phyloP scores from a whole-genome alignment of 306 rosid species.

The Sphenostylis stenocarpa region DNA sequence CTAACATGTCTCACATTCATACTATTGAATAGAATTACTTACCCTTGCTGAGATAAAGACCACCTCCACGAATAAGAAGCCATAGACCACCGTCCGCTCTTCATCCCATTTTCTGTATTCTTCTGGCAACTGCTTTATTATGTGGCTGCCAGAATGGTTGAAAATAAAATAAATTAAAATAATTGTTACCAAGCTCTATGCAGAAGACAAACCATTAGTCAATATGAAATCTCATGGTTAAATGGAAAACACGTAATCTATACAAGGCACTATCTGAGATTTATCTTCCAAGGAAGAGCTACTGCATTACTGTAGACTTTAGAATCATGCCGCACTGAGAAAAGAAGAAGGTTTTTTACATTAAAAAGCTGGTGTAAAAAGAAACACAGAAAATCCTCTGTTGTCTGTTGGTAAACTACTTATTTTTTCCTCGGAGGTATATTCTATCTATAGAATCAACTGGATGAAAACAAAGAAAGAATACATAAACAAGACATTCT shows the following conservation, averaged over 20 bases:
- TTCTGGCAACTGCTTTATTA: constrained; percentile 91
- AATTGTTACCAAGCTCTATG: neutral
- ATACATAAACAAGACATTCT: neutral
- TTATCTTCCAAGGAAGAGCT: neutral
- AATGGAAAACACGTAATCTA: constrained; percentile 22
- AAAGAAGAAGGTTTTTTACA: constrained; percentile 4
- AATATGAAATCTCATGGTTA: constrained; percentile 7
- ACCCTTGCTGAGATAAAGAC: constrained; percentile 97
- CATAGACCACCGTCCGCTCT: constrained; percentile 99
- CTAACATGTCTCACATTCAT: constrained; percentile 18
- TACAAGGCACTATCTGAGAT: constrained; percentile 1
- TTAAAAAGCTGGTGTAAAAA: neutral
- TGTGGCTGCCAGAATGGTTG: constrained; percentile 99
- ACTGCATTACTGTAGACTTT: constrained; percentile 6
- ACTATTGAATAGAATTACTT: constrained; percentile 31
- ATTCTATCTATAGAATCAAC: neutral
- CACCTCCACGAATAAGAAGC: constrained; percentile 99
- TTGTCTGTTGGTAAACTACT: neutral
- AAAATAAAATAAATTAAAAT: constrained; percentile 26
- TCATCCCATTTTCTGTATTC: constrained; percentile 99
- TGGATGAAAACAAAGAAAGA: constrained; percentile 23
- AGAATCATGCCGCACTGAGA: neutral
- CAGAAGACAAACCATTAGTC: constrained; percentile 20
- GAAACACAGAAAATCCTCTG: constrained; percentile 2
- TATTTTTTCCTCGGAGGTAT: neutral